These are phyloP conservation scores for Ilex aquifolium DNA, from an alignment of 257 asterid species.

Conservation along the genomic window DNA sequence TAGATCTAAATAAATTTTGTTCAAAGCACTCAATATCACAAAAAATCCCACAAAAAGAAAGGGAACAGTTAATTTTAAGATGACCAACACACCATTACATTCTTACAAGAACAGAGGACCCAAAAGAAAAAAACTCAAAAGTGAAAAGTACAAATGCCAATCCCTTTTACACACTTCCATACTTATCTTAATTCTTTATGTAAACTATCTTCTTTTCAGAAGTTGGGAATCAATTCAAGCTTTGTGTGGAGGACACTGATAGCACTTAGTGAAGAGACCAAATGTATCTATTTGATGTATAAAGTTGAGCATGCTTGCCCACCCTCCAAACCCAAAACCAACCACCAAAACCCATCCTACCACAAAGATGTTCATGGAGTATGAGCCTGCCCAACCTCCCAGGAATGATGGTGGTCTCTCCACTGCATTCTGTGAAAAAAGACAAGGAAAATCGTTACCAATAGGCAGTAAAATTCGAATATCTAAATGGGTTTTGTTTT, in stretches of 20 bases:
- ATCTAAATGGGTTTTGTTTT: too few relatives aligned
- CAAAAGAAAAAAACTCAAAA: not conserved
- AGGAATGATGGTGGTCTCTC: slow-evolving; percentile 1
- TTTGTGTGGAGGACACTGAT: slow-evolving; percentile 1
- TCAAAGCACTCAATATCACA: too few relatives aligned
- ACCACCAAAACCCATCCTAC: not conserved
- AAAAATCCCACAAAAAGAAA: not conserved
- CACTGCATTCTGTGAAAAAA: slow-evolving; percentile 48
- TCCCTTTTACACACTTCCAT: not conserved
- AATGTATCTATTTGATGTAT: not conserved
- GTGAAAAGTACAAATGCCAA: not conserved
- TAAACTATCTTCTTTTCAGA: not conserved
- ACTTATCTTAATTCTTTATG: not conserved
- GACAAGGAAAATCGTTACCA: not conserved
- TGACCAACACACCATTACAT: not conserved
- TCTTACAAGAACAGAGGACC: not conserved
- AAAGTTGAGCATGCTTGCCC: slow-evolving; percentile 3
- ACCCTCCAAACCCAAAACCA: not conserved
- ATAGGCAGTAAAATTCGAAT: too few relatives aligned
- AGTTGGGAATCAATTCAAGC: not conserved
- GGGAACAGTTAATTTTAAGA: not conserved
- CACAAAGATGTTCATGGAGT: not conserved
- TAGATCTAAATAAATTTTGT: too few relatives aligned
- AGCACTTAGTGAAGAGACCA: slow-evolving; percentile 2
- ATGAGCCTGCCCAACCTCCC: slow-evolving; percentile 2